A percentile compares a stretch with the other conserved stretches of the same genome.
phyloP scores from a whole-genome alignment of 2,329 filamentous ascomycete genomes.

The Pyrenophora tritici-repentis region DNA sequence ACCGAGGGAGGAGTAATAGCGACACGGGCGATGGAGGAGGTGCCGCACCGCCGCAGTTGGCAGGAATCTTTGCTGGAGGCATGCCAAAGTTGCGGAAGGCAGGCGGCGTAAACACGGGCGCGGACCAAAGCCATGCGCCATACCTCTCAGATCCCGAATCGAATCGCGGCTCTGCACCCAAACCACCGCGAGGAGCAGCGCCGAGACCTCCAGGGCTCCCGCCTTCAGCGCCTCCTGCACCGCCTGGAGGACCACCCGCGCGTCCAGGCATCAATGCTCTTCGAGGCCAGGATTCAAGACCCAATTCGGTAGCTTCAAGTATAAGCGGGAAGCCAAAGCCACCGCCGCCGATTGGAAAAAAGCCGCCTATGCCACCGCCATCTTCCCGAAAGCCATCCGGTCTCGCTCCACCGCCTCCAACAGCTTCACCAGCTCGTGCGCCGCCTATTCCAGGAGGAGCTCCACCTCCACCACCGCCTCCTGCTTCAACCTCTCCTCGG shows the following conservation, averaged over 20 bases:
- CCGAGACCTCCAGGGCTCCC: constrained; percentile 54
- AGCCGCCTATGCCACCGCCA: constrained; percentile 64
- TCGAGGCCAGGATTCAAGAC: constrained; percentile 58
- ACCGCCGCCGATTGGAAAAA: constrained; percentile 79
- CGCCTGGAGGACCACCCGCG: constrained; percentile 52
- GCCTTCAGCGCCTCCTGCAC: constrained; percentile 55
- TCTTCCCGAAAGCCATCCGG: constrained; percentile 63
- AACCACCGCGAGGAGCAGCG: constrained; percentile 58
- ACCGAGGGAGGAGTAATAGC: constrained; percentile 79
- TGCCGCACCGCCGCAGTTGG: constrained; percentile 71
- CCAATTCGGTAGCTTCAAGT: constrained; percentile 64
- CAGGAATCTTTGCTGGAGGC: constrained; percentile 85
- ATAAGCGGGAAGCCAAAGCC: constrained; percentile 67
- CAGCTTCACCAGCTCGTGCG: constrained; percentile 49
- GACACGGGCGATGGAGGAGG: constrained; percentile 60
- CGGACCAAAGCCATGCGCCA: constrained; percentile 67
- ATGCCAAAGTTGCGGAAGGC: constrained; percentile 94
- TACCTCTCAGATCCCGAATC: constrained; percentile 83
- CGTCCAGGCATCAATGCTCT: constrained; percentile 67
- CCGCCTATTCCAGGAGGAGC: constrained; percentile 47
- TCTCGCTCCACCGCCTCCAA: constrained; percentile 48
- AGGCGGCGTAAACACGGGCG: constrained; percentile 66
- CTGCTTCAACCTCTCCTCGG: constrained; percentile 34
- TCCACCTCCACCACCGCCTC: constrained; percentile 49
- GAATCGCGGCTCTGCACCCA: constrained; percentile 56